Base-by-base conservation (phyloP, 2,329 filamentous ascomycete species). In the Ceratocystis papillata region DNA sequence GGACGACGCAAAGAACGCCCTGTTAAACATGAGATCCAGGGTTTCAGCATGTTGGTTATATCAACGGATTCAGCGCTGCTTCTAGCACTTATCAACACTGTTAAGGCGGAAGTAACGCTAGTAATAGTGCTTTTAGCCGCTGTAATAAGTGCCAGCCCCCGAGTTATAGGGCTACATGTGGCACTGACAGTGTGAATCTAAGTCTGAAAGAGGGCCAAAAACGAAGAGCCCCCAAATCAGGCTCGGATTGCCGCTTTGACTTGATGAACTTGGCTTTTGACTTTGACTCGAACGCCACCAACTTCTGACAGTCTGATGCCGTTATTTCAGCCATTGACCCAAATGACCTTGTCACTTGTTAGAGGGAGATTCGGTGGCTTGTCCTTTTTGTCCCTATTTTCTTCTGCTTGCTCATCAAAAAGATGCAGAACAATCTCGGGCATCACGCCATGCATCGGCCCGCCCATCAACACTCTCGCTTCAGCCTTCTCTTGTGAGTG, bases 261-360 rank as follows among this genome's bases (percentile, higher is more conserved):
- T 30, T 33, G 30, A 7, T 33, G 30, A 33, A 33, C 25, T 28
- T 17, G 25, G 20, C 50, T 55, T 33, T 25, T 25, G 53, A 53
- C 48, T 57, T 57, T 33, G 53, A 28, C 53, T 57, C 53, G 53
- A 33, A 57, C 53, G 53, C 53, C 53, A 57, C 53, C 25, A 57
- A 57, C 53, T n/a, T 57, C 48, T 53, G 48, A 25, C 20, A 53
- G 25, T 37, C 33, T 37, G 33, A 12, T 12, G 33, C 10, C 10
- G 33, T 37, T 37, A 37, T 37, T 37, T 37, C 33, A 12, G 8
- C 33, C 33, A 53, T 53, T 53, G 8, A 4, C 5, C 48, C 20
- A 10, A 10, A 5, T 25, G 20, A 12, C 25, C 48, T 12, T 53
- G 20, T 53, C 20, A 17, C 48, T 53, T 53, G 48, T 17, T 8